Evolutionary conservation across 768 basidiomycete species (phyloP), one percentile per base, ranked within the genome.

Genomic region (Lenzites betulinus): DNA sequence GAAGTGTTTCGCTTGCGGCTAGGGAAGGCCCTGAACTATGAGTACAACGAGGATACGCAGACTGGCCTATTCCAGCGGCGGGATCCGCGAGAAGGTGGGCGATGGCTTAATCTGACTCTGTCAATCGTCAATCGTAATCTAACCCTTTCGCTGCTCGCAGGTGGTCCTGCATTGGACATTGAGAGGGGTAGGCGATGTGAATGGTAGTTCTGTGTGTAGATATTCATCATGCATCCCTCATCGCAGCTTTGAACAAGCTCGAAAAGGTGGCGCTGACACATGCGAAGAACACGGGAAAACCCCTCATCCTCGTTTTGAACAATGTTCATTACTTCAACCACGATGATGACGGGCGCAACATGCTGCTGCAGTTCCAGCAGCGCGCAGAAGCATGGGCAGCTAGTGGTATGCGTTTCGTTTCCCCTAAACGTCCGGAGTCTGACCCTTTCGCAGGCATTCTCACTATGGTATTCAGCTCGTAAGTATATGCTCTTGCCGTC

Each of bases 341-440:
- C 65, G 84, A 92, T 64, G 89, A 89, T 11, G 85, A 84, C 26
- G 92, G 93, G 0, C 79, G 81, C 63, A 83, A 88, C 42, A 83
- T 95, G 76, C 77, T 97, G n/a, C 75, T 94, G 56, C 92, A 93
- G 67, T 79, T 95, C 18, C 94, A 95, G 69, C 91, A 92, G 69
- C 82, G 86, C 56, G 93, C 91, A 6, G 93, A 95, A 71, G 75
- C 87, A 7, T 95, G 95, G 92, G 86, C 89, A 6, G 87, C 89
- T 12, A 85, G 88, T 71, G 84, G 90, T 88, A 63, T 64, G 81
- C 70, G 30, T 4, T 30, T 36, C 30, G 13, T 33, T 11, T 39
- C 0, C 35, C 5, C 20, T 58, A 41, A 51, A 42, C 54, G 15
- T 26, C 22, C 22, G 25, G 7, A 22, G n/a, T 57, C 51, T 20